Base-by-base conservation (phyloP, 2,329 filamentous ascomycete genomes). In the Microcera coccophila region DNA sequence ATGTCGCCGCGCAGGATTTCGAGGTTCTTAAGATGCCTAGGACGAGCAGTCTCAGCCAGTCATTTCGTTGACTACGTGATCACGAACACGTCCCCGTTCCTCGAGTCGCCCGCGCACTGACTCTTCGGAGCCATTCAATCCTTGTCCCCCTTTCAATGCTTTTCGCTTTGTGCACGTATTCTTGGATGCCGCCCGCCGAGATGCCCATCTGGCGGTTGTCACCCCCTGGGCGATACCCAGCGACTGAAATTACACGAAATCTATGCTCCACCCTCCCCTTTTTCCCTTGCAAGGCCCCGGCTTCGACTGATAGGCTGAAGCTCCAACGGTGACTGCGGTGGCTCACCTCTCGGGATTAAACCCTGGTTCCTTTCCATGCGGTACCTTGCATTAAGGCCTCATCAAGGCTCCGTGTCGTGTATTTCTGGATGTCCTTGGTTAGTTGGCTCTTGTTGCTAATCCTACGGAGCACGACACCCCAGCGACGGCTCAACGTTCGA, bases 201-300 rank as follows among this genome's bases (percentile, higher is more conserved):
- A 8, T 8, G 5, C 15, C 29, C 29, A 14, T 32, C 29, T 32
- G 12, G 29, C 7, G n/a, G n/a, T n/a, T n/a, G n/a, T n/a, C 29
- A 36, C 34, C 36, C 22, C 22, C 28, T 26, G 36, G 16, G 4
- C 20, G 18, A n/a, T 17, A 15, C 33, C 33, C 55, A 42, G 47
- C 41, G 36, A 43, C 42, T 50, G 54, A 60, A 57, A 60, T 60
- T 60, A 39, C 53, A 49, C 46, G 38, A 41, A 51, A 48, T 43
- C 44, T 29, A 42, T 45, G 53, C 51, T 57, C 57, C 57, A 59
- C 55, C 38, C 29, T 48, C 50, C 57, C 54, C 58, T 58, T 54
- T 60, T 57, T 36, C 41, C 32, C 44, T n/a, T 38, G 36, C 32
- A 34, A 48, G 37, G 34, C 41, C 28, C 34, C 19, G 29, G 36